phyloP scores from a whole-genome alignment of 164 flowering plant genomes.

The Piper longum region DNA sequence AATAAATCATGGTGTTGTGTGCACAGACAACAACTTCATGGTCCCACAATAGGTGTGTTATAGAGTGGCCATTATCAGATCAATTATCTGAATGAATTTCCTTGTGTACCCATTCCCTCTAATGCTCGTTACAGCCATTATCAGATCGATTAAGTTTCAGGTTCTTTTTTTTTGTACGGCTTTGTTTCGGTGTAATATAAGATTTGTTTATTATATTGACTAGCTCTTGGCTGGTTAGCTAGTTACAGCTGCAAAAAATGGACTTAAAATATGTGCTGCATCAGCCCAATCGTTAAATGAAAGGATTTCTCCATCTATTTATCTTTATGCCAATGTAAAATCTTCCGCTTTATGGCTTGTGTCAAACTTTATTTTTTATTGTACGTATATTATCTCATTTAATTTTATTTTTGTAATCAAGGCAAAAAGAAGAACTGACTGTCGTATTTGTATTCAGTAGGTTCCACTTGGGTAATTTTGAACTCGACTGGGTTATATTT shows the following conservation, averaged over 20 bases:
- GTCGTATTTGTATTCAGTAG: constrained; percentile 20
- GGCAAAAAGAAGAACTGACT: not conserved
- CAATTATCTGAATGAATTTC: constrained; percentile 79
- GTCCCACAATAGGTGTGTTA: constrained; percentile 66
- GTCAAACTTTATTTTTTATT: not conserved
- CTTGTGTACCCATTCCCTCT: constrained; percentile 76
- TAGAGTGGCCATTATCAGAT: constrained; percentile 95
- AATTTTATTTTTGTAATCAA: no score
- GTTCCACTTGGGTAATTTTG: constrained; percentile 90
- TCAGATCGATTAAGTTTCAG: constrained; percentile 37
- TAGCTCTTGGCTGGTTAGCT: constrained; percentile 99
- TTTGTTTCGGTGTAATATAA: not conserved
- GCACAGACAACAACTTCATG: constrained; percentile 54
- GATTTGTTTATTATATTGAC: constrained; percentile 4
- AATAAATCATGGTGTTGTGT: constrained; percentile 6
- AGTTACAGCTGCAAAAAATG: constrained; percentile 75
- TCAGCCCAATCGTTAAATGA: constrained; percentile 86
- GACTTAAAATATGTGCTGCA: constrained; percentile 86
- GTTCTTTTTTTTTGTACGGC: not conserved
- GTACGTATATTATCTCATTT: not conserved
- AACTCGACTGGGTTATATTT: constrained; percentile 73
- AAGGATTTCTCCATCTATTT: constrained; percentile 77
- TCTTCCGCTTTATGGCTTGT: not conserved
- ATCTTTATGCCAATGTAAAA: constrained; percentile 93
- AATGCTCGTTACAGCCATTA: constrained; percentile 88